Conservation (phyloP, 2,329 filamentous ascomycete genomes). For the Cryoendolithus antarcticus region DNA sequence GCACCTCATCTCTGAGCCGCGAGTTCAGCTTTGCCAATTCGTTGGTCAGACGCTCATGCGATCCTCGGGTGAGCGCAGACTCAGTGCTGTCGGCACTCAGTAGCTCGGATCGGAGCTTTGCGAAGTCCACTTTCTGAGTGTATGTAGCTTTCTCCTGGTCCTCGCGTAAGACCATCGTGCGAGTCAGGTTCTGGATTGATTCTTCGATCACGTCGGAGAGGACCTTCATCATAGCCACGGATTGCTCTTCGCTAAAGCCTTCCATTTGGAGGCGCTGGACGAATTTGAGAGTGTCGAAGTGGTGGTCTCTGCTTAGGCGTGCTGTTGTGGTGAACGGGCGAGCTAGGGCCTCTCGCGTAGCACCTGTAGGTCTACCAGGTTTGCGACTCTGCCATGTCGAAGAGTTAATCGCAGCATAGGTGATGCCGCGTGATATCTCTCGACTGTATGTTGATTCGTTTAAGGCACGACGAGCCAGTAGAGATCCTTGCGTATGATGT, state of each 20-base stretch:
- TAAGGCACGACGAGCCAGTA: too few relatives aligned
- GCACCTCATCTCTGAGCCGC: constrained; percentile 82
- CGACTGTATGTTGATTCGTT: too few relatives aligned
- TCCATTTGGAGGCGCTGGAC: constrained; percentile 81
- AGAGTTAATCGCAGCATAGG: too few relatives aligned
- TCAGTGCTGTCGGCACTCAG: constrained; percentile 86
- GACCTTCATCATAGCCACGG: constrained; percentile 97
- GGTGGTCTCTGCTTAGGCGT: constrained; percentile 59
- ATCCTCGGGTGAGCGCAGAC: constrained; percentile 71
- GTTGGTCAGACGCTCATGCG: constrained; percentile 85
- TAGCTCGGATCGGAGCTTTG: constrained; percentile 88
- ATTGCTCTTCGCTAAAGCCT: constrained; percentile 90
- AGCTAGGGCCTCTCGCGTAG: background rate
- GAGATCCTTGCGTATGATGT: too few relatives aligned
- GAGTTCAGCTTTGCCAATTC: constrained; percentile 90
- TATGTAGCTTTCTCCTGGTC: constrained; percentile 71
- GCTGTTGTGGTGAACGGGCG: constrained; percentile 56
- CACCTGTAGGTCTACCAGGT: background rate
- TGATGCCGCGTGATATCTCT: too few relatives aligned
- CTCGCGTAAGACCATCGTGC: constrained; percentile 95
- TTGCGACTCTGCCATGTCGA: background rate
- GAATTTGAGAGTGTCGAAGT: constrained; percentile 97
- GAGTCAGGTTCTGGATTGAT: constrained; percentile 91
- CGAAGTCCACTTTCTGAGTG: constrained; percentile 90
- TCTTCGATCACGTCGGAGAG: constrained; percentile 95